A percentile compares a stretch with the other conserved stretches of the same genome.
These are phyloP conservation scores for Beauveria medogensis DNA, from an alignment of 2,329 filamentous ascomycete species.

Conservation along the genomic window DNA sequence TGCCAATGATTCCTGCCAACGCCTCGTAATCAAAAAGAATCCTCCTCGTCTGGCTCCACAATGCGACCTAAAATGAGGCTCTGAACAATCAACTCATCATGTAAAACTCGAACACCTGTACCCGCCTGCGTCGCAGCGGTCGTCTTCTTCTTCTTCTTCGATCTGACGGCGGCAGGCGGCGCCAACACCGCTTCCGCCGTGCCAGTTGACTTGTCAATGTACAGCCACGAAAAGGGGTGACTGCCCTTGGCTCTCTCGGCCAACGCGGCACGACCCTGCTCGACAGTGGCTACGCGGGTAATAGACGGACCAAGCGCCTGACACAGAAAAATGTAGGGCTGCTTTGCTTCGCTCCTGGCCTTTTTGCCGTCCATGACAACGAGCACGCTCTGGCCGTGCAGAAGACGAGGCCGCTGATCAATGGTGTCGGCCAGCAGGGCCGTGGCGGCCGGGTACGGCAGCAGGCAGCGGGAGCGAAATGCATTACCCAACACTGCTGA, in stretches of 20 bases:
- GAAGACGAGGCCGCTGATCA: slow-evolving; percentile 49
- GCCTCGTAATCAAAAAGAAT: slow-evolving; percentile 6
- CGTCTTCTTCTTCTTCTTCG: slow-evolving; percentile 34
- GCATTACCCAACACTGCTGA: slow-evolving; percentile 70
- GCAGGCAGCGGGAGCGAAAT: slow-evolving; percentile 64
- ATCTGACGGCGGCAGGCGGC: slow-evolving; percentile 12
- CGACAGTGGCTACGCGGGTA: slow-evolving; percentile 54
- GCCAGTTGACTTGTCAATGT: slow-evolving; percentile 59
- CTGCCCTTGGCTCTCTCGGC: slow-evolving; percentile 39
- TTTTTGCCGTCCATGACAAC: slow-evolving; percentile 55
- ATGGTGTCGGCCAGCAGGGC: slow-evolving; percentile 53
- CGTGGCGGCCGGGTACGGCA: slow-evolving; percentile 48
- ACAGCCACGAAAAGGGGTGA: slow-evolving; percentile 65
- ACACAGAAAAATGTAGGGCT: slow-evolving; percentile 72
- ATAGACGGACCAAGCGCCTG: slow-evolving; percentile 69
- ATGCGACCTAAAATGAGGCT: slow-evolving; percentile 81
- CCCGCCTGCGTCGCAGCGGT: slow-evolving; percentile 18
- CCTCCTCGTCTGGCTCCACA: slow-evolving; percentile 50
- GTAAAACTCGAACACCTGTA: slow-evolving; percentile 55
- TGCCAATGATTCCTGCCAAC: neutral
- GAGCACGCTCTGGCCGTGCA: slow-evolving; percentile 59
- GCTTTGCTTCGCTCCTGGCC: slow-evolving; percentile 53
- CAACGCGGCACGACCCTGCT: slow-evolving; percentile 55
- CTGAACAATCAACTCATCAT: slow-evolving; percentile 84
- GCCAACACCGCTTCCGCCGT: slow-evolving; percentile 43